Evolutionary conservation across 495 filamentous ascomycete genomes (phyloP).

Genomic region (Tuber brumale): DNA sequence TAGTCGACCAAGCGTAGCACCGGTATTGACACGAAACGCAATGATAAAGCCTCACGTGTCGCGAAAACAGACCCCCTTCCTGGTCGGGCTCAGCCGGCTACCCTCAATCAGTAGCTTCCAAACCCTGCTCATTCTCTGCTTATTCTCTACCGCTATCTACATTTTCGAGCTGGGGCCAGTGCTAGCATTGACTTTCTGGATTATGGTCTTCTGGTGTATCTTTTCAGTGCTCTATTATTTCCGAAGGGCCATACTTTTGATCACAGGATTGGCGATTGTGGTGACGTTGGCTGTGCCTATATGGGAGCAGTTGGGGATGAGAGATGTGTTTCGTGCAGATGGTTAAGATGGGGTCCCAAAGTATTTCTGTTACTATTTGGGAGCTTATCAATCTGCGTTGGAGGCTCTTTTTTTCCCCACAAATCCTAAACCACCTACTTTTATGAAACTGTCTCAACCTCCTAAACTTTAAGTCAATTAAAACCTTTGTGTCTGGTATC

Average conservation of each 20-base stretch:
- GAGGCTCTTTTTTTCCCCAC: not conserved
- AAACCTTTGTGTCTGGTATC: not conserved
- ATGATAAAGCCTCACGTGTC: not conserved
- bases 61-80: not conserved
- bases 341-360: not conserved
- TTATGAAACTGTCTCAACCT: not conserved
- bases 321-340: not conserved
- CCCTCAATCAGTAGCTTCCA: not conserved
- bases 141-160: not conserved
- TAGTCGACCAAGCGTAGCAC: not conserved
- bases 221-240: not conserved
- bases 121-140: not conserved
- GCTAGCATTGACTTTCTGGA: not conserved
- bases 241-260: not conserved
- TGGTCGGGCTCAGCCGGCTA: not conserved
- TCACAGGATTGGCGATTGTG: not conserved
- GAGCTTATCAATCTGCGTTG: not conserved
- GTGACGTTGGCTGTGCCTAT: not conserved
- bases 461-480: not conserved
- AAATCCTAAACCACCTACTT: not conserved
- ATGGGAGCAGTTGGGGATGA: not conserved
- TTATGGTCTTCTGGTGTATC: not conserved
- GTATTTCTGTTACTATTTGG: not conserved
- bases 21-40: not conserved
- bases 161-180: not conserved